Percentiles rank a stretch among this genome's conserved stretches.
phyloP scores from a whole-genome alignment of 2,329 filamentous ascomycete species.

The Ophidiomyces ophidiicola region DNA sequence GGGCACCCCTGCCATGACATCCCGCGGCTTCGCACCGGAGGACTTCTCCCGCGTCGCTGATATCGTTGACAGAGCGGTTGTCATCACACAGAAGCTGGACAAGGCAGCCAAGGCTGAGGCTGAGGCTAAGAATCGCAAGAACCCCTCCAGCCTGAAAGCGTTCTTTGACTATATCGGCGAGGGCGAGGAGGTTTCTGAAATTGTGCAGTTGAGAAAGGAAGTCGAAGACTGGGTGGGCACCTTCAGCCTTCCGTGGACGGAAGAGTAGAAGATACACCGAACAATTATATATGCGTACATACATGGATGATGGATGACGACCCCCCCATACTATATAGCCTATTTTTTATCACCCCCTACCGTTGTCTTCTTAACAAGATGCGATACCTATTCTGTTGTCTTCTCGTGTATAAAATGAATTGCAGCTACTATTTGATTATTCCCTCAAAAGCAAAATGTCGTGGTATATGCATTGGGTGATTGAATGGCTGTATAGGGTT shows the following conservation, averaged over 20 bases:
- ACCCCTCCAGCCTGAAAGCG: constrained; percentile 96
- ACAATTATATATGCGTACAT: not conserved
- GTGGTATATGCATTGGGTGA: too few relatives aligned
- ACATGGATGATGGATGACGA: constrained; percentile 4
- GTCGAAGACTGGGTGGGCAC: constrained; percentile 75
- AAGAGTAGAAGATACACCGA: constrained; percentile 46
- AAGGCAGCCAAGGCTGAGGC: constrained; percentile 58
- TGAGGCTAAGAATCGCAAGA: constrained; percentile 74
- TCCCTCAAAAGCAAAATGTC: too few relatives aligned
- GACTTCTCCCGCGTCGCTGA: constrained; percentile 82
- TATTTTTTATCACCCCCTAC: not conserved
- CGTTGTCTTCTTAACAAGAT: constrained; percentile 11
- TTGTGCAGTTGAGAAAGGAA: constrained; percentile 76
- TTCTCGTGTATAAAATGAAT: constrained; percentile 2
- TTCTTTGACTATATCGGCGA: constrained; percentile 82
- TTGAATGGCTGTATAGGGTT: too few relatives aligned
- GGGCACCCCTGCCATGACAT: constrained; percentile 96
- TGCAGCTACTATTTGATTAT: not conserved
- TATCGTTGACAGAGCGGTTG: constrained; percentile 72
- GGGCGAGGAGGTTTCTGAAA: constrained; percentile 67
- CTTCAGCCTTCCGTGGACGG: constrained; percentile 78
- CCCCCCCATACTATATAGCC: not conserved
- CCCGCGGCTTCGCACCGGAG: constrained; percentile 74
- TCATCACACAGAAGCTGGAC: constrained; percentile 64
- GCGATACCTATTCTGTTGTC: not conserved